These are phyloP conservation scores for Penicillium ochrochloron DNA, from an alignment of 495 filamentous ascomycete genomes.

Conservation along the genomic window DNA sequence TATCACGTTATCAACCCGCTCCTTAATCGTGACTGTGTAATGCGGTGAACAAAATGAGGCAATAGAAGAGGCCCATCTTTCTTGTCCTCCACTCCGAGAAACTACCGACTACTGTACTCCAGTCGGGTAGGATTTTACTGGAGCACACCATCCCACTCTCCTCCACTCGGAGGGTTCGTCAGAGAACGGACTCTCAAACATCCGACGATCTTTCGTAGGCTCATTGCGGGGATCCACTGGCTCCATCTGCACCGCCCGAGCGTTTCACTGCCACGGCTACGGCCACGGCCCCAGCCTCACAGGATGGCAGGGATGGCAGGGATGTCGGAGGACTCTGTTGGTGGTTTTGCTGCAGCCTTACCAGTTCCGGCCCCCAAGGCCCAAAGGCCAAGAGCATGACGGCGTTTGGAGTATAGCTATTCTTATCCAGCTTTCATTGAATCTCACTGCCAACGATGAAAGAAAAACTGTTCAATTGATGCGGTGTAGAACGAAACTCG, in stretches of 20 bases:
- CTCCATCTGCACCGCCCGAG: constrained; percentile 31
- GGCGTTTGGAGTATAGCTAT: neutral
- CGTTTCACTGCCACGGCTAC: constrained; percentile 38
- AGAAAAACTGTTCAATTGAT: neutral
- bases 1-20: constrained; percentile 16
- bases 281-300: constrained; percentile 33
- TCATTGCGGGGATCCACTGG: constrained; percentile 23
- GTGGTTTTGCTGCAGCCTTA: constrained; percentile 3
- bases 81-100: constrained; percentile 8
- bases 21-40: neutral
- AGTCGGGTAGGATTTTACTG: neutral
- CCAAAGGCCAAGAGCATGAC: neutral
- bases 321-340: neutral
- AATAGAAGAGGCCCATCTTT: neutral
- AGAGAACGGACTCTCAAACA: constrained; percentile 23
- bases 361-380: neutral
- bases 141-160: neutral
- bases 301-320: constrained; percentile 3
- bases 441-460: neutral
- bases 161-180: constrained; percentile 20
- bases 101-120: neutral
- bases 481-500: neutral
- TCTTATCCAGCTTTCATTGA: constrained; percentile 1
- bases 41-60: constrained; percentile 2
- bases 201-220: constrained; percentile 24